phyloP scores from a whole-genome alignment of 192 early-diverging fungal species.

The Podila horticola region DNA sequence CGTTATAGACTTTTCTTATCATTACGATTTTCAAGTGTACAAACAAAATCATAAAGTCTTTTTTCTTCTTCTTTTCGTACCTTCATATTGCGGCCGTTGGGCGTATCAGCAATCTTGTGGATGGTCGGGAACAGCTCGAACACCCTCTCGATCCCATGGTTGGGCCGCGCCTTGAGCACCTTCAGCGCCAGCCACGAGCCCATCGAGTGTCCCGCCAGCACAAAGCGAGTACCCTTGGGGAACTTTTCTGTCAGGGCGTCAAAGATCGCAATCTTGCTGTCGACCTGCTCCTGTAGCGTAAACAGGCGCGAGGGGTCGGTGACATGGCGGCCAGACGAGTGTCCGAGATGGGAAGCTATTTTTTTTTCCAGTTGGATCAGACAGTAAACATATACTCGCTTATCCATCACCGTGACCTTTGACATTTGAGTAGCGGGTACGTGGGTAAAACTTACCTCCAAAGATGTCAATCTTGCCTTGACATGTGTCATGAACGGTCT shows the following conservation, averaged over 20 bases:
- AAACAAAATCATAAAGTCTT: not conserved
- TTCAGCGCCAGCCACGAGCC: conserved; percentile 66
- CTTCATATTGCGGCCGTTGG: conserved; percentile 72
- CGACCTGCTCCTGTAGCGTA: conserved; percentile 69
- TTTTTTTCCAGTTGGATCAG: too few relatives aligned
- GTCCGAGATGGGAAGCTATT: conserved; percentile 69
- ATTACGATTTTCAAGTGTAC: too few relatives aligned
- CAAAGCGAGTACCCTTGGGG: conserved; percentile 54
- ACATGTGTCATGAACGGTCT: conserved; percentile 60
- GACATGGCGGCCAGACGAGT: conserved; percentile 58
- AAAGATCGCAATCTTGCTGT: conserved; percentile 73
- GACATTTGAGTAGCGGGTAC: not conserved
- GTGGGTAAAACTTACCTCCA: conserved; percentile 54
- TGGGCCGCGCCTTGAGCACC: conserved; percentile 68
- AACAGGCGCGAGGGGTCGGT: conserved; percentile 34
- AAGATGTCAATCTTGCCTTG: conserved; percentile 66
- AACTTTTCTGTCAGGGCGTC: conserved; percentile 64
- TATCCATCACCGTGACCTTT: too few relatives aligned
- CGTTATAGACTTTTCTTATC: too few relatives aligned
- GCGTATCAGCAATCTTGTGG: conserved; percentile 78
- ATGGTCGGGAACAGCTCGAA: conserved; percentile 86
- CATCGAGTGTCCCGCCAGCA: conserved; percentile 75
- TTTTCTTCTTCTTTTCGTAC: conserved; percentile 23
- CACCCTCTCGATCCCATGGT: conserved; percentile 68
- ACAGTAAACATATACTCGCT: too few relatives aligned